Percentiles rank a stretch among this genome's conserved stretches.
Evolutionary conservation across 2,329 filamentous ascomycete species (phyloP).

Genomic region (Dactylellina parvicollis): DNA sequence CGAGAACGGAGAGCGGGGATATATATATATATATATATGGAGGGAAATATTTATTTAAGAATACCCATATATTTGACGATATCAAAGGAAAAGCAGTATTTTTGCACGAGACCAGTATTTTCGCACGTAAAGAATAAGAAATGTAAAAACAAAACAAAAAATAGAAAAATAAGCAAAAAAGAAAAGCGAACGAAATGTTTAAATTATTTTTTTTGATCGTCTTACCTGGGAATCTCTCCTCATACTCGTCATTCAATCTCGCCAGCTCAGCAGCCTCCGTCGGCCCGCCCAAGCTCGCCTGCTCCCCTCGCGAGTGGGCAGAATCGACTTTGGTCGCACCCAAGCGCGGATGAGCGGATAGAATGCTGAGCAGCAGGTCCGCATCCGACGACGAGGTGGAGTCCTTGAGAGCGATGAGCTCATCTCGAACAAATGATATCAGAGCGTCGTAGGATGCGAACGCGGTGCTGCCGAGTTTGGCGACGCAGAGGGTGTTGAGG

Average conservation of each 20-base stretch:
- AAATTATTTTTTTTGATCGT: conserved; percentile 1
- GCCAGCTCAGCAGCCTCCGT: conserved; percentile 56
- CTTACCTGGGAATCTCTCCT: conserved; percentile 57
- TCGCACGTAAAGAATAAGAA: too few species aligned
- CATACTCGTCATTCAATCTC: conserved; percentile 57
- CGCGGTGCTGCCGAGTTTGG: conserved; percentile 52
- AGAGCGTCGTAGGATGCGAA: conserved; percentile 56
- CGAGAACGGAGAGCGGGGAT: not conserved
- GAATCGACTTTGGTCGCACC: conserved; percentile 58
- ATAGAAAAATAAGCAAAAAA: not conserved
- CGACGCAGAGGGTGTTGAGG: conserved; percentile 56
- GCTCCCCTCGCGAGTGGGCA: conserved; percentile 56
- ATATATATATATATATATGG: too few species aligned
- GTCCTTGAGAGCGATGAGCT: conserved; percentile 55
- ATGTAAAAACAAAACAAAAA: too few species aligned
- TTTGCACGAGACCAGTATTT: too few species aligned
- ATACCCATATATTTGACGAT: too few species aligned
- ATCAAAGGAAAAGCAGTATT: too few species aligned
- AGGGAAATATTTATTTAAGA: too few species aligned
- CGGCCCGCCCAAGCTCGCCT: conserved; percentile 55
- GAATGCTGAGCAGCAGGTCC: conserved; percentile 56
- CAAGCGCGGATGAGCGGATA: conserved; percentile 58
- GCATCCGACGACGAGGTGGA: conserved; percentile 55
- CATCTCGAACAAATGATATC: conserved; percentile 55
- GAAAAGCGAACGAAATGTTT: not conserved